Evolutionary conservation across 768 basidiomycete genomes (phyloP), one percentile per base, ranked within the genome.

Genomic region (Hericium alpestre): DNA sequence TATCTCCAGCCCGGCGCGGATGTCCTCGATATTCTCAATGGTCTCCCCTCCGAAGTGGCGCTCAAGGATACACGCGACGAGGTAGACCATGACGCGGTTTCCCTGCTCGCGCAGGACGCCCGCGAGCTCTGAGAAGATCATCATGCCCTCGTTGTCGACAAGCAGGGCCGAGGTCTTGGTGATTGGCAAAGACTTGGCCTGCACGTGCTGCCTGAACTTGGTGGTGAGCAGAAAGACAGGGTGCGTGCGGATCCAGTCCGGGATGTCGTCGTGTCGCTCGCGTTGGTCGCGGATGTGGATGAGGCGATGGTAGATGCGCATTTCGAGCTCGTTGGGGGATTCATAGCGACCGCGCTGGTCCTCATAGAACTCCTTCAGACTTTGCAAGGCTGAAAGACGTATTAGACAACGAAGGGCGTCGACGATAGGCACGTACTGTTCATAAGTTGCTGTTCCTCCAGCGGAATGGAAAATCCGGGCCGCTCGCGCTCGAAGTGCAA

Each of bases 261-360:
- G 85, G 39, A 93, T 83, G 63, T 78, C 82, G 64, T 84, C 90
- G 64, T 77, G 83, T 9, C 81, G 87, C 65, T 88, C 87, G 60
- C 71, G 80, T 64, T 88, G 87, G 68, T 93, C 89, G 27, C 91
- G 84, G 47, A 97, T 86, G 64, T 96, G 92, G 27, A 90, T 86
- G 32, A 98, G 81, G 50, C 94, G 83, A 66, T 94, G 90, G 71
- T 97, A 99, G 1, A 96, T 84, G 37, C 91, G 84, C 84, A 99
- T 96, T 70, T 99, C 95, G 49, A 97, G 79, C 66, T 98, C 94
- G 40, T 87, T 88, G 0, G 87, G 82, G 10, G 87, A 87, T 63
- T 83, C 72, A 59, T 86, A 85, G 43, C 73, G 71, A 9, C 75
- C 78, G 0, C 79, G 69, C 57, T 89, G 84, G 65, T 96, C 94